These are phyloP conservation scores for Sorghum bicolor DNA, from an alignment of 176 grass and related monocot species.

Conservation along the genomic window Sorghum_bicolor_NCBIv3 NC_012876.2:52657501-52658000, in stretches of 20 bases:
- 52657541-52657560: constrained; percentile 18
- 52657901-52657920: constrained; percentile 28
- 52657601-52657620: not conserved
- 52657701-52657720: constrained; percentile 36
- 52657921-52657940: constrained; percentile 48
- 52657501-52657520: constrained; percentile 25
- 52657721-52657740: not conserved
- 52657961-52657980: not conserved
- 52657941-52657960: constrained; percentile 44
- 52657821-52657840: not conserved
- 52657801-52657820: not conserved
- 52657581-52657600: not conserved
- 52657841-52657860: constrained; percentile 17
- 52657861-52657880: constrained; percentile 5
- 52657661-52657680: constrained; percentile 20
- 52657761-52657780: not conserved
- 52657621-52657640: constrained; percentile 7
- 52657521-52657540: constrained; percentile 30
- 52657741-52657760: constrained; percentile 3
- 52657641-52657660: not conserved
- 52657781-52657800: constrained; percentile 15
- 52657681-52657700: constrained; percentile 28
- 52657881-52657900: not conserved
- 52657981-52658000: not conserved
- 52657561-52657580: constrained; percentile 1